Evolutionary conservation across 305 asterid species (phyloP), one percentile per base, ranked within the genome.

Genomic region (Ilex paraguariensis): DNA sequence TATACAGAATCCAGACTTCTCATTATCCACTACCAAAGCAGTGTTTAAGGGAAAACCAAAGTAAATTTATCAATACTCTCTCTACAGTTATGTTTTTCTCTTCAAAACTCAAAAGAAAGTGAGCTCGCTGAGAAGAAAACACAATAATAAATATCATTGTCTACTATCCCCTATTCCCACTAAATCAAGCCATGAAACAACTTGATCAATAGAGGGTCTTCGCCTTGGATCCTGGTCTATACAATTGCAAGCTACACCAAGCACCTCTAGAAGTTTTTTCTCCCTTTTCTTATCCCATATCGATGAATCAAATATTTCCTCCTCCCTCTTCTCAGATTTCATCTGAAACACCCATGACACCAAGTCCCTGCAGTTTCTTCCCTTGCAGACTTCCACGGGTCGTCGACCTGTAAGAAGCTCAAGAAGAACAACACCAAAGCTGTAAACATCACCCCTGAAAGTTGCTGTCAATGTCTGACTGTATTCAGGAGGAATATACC

Each of bases 401-500:
- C 99, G 75, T 59, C 90, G 81, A n/a, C 98, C 92, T 0, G 99
- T 90, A 13, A 90, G 61, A 44, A 93, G 94, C 85, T 93, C 99
- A 13, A 93, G 81, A 60, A 93, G 88, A 58, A 93, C 97, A 15
- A 93, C 81, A 3, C 97, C 99, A 5, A 86, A 93, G 77, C 99
- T 93, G 70, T 85, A 93, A 31, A 93, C 91, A 13, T 93, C 97
- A 0, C 97, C 99, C 82, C 97, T 77, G 77, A 93, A 93, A 17
- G 97, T 90, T 3, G 99, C 97, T 0, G 87, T 84, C 80, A 93
- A 42, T 15, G 92, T 83, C 75, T 93, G 97, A 69, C 96, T 81
- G 55, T 90, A 90, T 72, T 93, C 99, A 0, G 96, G 99, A 5
- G 99, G 99, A 21, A 93, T 93, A 39, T 93, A 92, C 3, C 98